A percentile compares a stretch with the other conserved stretches of the same genome.
phyloP scores from a whole-genome alignment of 163 green algal species.

The Scenedesmus sp. region DNA sequence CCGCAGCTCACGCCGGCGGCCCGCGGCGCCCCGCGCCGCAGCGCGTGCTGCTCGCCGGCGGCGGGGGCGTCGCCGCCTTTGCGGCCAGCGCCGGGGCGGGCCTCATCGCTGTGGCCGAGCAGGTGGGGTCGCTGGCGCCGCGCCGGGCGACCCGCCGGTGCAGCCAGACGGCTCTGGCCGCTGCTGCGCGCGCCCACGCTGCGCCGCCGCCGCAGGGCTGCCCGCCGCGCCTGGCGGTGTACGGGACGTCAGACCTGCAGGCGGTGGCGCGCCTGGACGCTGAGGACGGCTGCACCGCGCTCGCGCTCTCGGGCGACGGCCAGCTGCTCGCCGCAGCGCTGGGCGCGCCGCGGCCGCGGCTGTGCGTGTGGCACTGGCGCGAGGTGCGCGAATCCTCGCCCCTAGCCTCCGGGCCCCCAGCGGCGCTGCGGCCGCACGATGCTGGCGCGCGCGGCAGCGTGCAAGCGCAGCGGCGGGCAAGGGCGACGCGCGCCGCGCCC shows the following conservation, averaged over 20 bases:
- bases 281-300: constrained; percentile 41
- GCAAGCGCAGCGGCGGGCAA: too few relatives aligned
- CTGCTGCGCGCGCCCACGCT: background rate
- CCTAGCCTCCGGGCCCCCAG: too few relatives aligned
- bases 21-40: constrained; percentile 9
- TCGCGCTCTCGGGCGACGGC: constrained; percentile 54
- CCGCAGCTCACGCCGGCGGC: background rate
- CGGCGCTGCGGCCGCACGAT: too few relatives aligned
- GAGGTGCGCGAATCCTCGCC: too few relatives aligned
- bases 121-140: constrained; percentile 50
- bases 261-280: constrained; percentile 31
- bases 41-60: constrained; percentile 27
- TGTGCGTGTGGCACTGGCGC: constrained; percentile 54
- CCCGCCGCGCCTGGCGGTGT: constrained; percentile 38
- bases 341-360: constrained; percentile 40
- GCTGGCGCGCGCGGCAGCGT: too few relatives aligned
- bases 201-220: constrained; percentile 40
- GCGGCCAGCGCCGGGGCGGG: constrained; percentile 43
- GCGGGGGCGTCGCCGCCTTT: constrained; percentile 50
- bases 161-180: too few relatives aligned
- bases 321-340: constrained; percentile 53
- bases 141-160: too few relatives aligned
- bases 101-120: constrained; percentile 52
- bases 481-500: too few relatives aligned
- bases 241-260: constrained; percentile 42